Evolutionary conservation across 1,284 basidiomycete species (phyloP).

Genomic region (Moesziomyces sp.): DNA sequence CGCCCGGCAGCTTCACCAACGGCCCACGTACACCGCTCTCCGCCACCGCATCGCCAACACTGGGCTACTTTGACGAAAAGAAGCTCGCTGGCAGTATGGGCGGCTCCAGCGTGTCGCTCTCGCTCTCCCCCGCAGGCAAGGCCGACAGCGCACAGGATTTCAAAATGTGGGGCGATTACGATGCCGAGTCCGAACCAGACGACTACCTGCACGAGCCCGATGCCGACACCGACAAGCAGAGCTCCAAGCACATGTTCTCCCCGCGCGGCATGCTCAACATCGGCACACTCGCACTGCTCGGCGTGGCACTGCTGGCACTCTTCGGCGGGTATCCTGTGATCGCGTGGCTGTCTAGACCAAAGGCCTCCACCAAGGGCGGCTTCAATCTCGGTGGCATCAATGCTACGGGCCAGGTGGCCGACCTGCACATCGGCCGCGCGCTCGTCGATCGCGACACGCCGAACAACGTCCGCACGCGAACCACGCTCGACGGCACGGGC

Average conservation of each 20-base stretch:
- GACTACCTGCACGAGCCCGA: conserved; percentile 45
- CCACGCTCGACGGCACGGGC: conserved; percentile 26
- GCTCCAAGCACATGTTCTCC: conserved; percentile 10
- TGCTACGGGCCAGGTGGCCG: conserved; percentile 37
- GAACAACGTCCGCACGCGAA: conserved; percentile 19
- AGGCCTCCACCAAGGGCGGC: conserved; percentile 29
- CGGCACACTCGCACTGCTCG: conserved; percentile 33
- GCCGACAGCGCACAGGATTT: conserved; percentile 5
- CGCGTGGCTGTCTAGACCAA: conserved; percentile 13
- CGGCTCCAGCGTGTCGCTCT: conserved; percentile 1
- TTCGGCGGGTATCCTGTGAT: conserved; percentile 55
- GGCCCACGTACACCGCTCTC: conserved; percentile 24
- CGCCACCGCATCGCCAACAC: conserved; percentile 14
- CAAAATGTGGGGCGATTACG: conserved; percentile 43
- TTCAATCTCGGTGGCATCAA: conserved; percentile 49
- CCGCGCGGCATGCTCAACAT: conserved; percentile 47
- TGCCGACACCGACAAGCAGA: conserved; percentile 28
- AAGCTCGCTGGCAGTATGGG: conserved; percentile 6
- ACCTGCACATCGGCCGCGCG: conserved; percentile 23
- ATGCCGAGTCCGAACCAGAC: conserved; percentile 27
- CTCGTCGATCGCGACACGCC: conserved; percentile 63
- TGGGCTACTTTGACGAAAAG: conserved; percentile 36
- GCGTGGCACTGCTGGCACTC: conserved; percentile 37
- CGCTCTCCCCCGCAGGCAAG: conserved; percentile 12
- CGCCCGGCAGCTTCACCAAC: conserved; percentile 36